These are phyloP conservation scores for Cystobasidium pallidum DNA, from an alignment of 1,284 basidiomycete genomes.

Conservation along the genomic window DNA sequence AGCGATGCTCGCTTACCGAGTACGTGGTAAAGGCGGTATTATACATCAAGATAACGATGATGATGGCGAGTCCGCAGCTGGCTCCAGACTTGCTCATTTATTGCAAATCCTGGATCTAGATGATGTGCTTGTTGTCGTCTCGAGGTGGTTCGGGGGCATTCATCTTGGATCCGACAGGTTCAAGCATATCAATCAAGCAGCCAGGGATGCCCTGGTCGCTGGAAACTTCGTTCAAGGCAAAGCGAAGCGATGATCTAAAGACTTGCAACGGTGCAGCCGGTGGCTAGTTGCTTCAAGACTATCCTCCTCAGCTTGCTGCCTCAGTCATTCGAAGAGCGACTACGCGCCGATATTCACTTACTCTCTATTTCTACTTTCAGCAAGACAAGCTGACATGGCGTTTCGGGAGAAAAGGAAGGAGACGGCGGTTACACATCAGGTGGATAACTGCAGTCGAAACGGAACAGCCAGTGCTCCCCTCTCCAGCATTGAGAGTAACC, in stretches of 20 bases:
- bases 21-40: conserved; percentile 49
- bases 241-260: background rate
- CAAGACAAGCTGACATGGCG: too few relatives aligned
- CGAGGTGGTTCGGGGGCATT: conserved; percentile 46
- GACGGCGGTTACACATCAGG: too few relatives aligned
- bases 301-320: too few relatives aligned
- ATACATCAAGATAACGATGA: conserved; percentile 52
- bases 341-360: too few relatives aligned
- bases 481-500: too few relatives aligned
- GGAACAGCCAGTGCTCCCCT: too few relatives aligned
- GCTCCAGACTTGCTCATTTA: conserved; percentile 56
- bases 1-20: conserved; percentile 56
- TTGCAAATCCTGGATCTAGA: conserved; percentile 49
- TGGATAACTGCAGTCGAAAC: too few relatives aligned
- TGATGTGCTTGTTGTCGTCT: conserved; percentile 45
- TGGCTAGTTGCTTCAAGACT: too few relatives aligned
- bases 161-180: conserved; percentile 46
- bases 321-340: too few relatives aligned
- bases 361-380: too few relatives aligned
- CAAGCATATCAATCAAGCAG: conserved; percentile 48
- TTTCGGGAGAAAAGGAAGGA: too few relatives aligned
- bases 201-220: conserved; percentile 38
- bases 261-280: background rate
- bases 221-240: conserved; percentile 33
- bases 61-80: conserved; percentile 55